Evolutionary conservation across 441 rosid genomes (phyloP).

Genomic region (Iberis amara): DNA sequence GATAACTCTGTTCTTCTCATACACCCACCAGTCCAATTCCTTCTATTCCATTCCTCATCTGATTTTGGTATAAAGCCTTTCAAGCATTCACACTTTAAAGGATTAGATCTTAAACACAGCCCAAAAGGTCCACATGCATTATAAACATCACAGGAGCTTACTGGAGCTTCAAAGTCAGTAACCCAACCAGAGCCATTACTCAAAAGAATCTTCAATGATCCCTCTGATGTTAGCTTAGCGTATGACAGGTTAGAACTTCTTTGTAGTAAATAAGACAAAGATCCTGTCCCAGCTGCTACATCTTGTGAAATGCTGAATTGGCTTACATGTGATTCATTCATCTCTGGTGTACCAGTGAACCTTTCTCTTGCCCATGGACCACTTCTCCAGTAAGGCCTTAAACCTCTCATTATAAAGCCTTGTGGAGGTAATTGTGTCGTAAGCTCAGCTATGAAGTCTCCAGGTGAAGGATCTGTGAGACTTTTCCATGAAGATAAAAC

Average conservation of each 20-base stretch:
- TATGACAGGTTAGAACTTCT: conserved; percentile 17
- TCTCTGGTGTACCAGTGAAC: conserved; percentile 30
- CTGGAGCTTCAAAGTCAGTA: conserved; percentile 11
- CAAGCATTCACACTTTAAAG: conserved; percentile 42
- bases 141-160: conserved; percentile 34
- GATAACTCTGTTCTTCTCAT: conserved; percentile 33
- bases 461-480: conserved; percentile 31
- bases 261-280: conserved; percentile 7
- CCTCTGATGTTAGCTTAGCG: conserved; percentile 18
- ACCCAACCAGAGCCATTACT: conserved; percentile 19
- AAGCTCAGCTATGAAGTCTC: conserved; percentile 26
- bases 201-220: conserved; percentile 14
- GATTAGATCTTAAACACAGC: conserved; percentile 22
- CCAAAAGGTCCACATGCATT: conserved; percentile 37
- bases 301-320: conserved; percentile 24
- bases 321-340: conserved; percentile 25
- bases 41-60: conserved; percentile 32
- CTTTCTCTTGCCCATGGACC: conserved; percentile 36
- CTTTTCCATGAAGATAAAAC: conserved; percentile 33
- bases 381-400: conserved; percentile 29
- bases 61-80: conserved; percentile 39
- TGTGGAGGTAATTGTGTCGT: conserved; percentile 25
- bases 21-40: conserved; percentile 46
- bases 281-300: conserved; percentile 17
- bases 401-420: conserved; percentile 29